These are phyloP conservation scores for Auriculariales sp. DNA, from an alignment of 768 basidiomycete genomes.

Conservation along the genomic window DNA sequence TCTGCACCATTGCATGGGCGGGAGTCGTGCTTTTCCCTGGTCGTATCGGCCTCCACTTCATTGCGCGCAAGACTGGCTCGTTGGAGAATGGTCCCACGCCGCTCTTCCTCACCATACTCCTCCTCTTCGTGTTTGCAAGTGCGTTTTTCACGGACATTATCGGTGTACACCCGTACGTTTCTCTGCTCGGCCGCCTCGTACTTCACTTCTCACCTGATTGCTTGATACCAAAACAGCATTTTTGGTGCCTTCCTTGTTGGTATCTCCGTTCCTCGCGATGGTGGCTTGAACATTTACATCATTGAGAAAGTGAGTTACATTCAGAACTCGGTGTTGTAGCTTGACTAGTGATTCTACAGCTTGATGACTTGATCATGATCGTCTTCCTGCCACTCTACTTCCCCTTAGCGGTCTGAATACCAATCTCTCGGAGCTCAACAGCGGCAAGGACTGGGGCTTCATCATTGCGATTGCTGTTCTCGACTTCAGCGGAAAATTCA, in stretches of 20 bases:
- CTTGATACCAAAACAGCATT: slow-evolving; percentile 22
- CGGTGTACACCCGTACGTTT: slow-evolving; percentile 23
- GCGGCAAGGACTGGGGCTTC: slow-evolving; percentile 84
- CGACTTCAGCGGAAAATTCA: slow-evolving; percentile 82
- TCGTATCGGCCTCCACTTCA: slow-evolving; percentile 45
- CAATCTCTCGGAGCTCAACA: slow-evolving; percentile 49
- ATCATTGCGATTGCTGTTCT: slow-evolving; percentile 63
- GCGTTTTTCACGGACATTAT: slow-evolving; percentile 92
- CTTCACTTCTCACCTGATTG: background rate
- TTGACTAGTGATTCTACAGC: too few species aligned
- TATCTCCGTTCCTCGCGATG: slow-evolving; percentile 68
- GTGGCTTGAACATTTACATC: slow-evolving; percentile 72
- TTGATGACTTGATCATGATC: slow-evolving; percentile 76
- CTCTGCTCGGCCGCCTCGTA: background rate
- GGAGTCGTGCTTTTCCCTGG: slow-evolving; percentile 60
- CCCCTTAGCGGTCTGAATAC: slow-evolving; percentile 80
- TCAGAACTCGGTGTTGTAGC: too few species aligned
- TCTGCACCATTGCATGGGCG: slow-evolving; percentile 69
- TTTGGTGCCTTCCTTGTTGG: slow-evolving; percentile 38
- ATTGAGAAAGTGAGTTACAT: slow-evolving; percentile 94
- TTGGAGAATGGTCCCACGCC: slow-evolving; percentile 72
- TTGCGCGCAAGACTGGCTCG: slow-evolving; percentile 67
- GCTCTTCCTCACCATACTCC: slow-evolving; percentile 76
- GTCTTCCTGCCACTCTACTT: slow-evolving; percentile 61
- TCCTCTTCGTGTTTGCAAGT: slow-evolving; percentile 67